phyloP scores from a whole-genome alignment of 257 asterid species.

The Penstemon barbatus region DNA sequence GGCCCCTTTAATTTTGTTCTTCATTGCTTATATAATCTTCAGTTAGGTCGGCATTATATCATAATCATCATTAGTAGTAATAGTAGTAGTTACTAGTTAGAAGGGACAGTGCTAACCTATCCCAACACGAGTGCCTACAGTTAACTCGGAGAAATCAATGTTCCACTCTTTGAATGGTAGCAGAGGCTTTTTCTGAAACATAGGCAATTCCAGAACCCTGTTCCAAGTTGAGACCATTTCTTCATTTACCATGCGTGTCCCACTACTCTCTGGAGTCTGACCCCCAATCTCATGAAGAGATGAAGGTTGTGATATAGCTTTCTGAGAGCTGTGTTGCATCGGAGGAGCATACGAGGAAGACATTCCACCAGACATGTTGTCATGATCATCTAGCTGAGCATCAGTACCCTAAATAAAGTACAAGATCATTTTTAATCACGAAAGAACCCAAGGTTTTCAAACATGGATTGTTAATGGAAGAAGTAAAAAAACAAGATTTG shows the following conservation, averaged over 20 bases:
- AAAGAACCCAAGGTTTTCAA: constrained; percentile 2
- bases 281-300: constrained; percentile 82
- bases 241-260: constrained; percentile 46
- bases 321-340: constrained; percentile 48
- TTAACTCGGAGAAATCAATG: constrained; percentile 83
- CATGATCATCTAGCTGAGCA: constrained; percentile 34
- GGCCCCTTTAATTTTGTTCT: no score
- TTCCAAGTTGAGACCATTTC: constrained; percentile 81
- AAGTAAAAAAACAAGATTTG: neutral
- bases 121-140: constrained; percentile 94
- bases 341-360: constrained; percentile 27
- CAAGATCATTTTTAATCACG: constrained; percentile 13
- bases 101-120: constrained; percentile 65
- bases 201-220: constrained; percentile 72
- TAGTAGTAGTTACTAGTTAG: neutral
- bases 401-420: constrained; percentile 27
- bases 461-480: neutral
- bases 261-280: constrained; percentile 46
- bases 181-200: constrained; percentile 78
- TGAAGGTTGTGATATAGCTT: constrained; percentile 90
- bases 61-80: no score
- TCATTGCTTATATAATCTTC: no score
- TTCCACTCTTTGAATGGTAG: constrained; percentile 92
- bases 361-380: constrained; percentile 32
- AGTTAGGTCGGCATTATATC: no score